Evolutionary conservation across 768 basidiomycete genomes (phyloP).

Genomic region (Lactifluus subvellereus): DNA sequence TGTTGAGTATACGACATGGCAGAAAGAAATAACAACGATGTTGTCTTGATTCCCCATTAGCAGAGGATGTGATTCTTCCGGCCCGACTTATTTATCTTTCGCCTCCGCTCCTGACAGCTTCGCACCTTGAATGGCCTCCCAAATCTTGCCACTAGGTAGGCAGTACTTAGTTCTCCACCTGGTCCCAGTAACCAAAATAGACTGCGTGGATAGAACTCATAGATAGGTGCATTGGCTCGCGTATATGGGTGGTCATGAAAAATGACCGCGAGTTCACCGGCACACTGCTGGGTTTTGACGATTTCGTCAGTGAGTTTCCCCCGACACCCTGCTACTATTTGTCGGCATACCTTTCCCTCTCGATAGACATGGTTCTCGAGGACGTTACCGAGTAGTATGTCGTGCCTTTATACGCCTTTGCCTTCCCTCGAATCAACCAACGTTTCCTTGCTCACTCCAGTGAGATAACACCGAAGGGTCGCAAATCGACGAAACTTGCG

Average conservation of each 20-base stretch:
- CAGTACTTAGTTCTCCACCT: background rate
- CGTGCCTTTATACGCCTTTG: background rate
- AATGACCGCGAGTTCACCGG: conserved; percentile 95
- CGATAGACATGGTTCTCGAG: conserved; percentile 84
- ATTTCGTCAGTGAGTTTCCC: conserved; percentile 90
- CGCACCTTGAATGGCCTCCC: conserved; percentile 65
- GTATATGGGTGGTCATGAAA: conserved; percentile 99
- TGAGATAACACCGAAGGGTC: conserved; percentile 78
- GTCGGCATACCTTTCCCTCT: background rate
- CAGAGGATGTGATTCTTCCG: background rate
- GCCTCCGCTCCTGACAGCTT: background rate
- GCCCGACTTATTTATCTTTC: conserved; percentile 1
- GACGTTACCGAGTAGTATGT: conserved; percentile 95
- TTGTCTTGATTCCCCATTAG: background rate
- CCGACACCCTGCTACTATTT: background rate
- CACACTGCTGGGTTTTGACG: conserved; percentile 92
- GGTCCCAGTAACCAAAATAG: background rate
- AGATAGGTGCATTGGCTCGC: conserved; percentile 94
- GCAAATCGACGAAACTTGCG: conserved; percentile 72
- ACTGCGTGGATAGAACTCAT: conserved; percentile 65
- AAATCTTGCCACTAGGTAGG: conserved; percentile 87
- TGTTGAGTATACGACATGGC: conserved; percentile 14
- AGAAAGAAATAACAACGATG: conserved; percentile 9
- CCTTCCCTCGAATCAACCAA: background rate
- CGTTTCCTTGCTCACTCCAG: conserved; percentile 36